Evolutionary conservation across 2,329 filamentous ascomycete genomes (phyloP), one percentile per base, ranked within the genome.

Genomic region (Alternaria brassicicola): DNA sequence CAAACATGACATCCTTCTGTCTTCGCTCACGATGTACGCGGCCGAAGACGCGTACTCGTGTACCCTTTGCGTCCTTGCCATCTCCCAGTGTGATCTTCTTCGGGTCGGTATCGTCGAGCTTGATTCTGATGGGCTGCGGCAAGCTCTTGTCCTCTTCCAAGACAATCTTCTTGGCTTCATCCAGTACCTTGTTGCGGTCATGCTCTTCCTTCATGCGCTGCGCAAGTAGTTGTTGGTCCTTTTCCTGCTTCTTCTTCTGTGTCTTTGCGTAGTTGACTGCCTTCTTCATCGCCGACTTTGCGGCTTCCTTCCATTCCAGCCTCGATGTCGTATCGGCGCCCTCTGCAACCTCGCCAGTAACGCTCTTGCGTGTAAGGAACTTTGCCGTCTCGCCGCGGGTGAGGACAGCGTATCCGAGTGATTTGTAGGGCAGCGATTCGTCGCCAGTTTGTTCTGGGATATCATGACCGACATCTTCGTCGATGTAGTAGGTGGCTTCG

Each of bases 261-360:
- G 85, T 83, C 66, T 92, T 90, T 64, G 87, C 87, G 64, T 88
- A 87, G 76, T 88, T 88, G 81, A 87, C 86, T 4, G 89, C 90
- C 80, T 96, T 96, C 83, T 96, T 97, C 74, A 92, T 78, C 21
- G 91, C 92, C 59, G 89, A 90, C 82, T 95, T 96, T 60, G 90
- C 89, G 19, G 88, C 89, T 54, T 89, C 88, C 81, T 93, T 94
- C 90, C 89, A 97, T 68, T 87, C 85, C 64, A 89, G 78, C 64
- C 86, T 85, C 52, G 84, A 84, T 52, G 84, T 82, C 63, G 85
- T 83, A 69, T 92, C 90, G 62, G 87, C 67, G 53, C 75, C 74
- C 55, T 78, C 76, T 13, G 74, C 68, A 3, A 76, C 45, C 35
- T 76, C 73, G 42, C 74, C 75, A 2, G 74, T 75, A 46, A 74